A percentile compares a stretch with the other conserved stretches of the same genome.
These are phyloP conservation scores for Podospora bellae-mahoneyi DNA, from an alignment of 495 filamentous ascomycete species.

Conservation along the genomic window DNA sequence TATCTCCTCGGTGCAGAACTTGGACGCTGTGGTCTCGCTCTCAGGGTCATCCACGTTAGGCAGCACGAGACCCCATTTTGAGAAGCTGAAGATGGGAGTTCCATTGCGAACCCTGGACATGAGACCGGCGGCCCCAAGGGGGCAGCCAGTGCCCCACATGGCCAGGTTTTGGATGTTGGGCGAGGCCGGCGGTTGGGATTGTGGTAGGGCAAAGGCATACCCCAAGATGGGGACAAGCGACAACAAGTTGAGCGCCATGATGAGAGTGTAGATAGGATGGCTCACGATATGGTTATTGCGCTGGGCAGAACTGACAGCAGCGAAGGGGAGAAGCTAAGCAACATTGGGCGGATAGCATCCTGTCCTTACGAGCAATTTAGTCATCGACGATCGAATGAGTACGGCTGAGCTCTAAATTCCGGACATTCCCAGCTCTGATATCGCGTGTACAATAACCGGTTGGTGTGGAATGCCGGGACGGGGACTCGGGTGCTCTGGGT, in stretches of 20 bases:
- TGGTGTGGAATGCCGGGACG: not conserved
- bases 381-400: not conserved
- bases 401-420: not conserved
- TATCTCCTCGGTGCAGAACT: slow-evolving; percentile 29
- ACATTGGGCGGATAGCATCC: not conserved
- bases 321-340: not conserved
- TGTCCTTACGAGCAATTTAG: not conserved
- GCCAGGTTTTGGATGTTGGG: slow-evolving; percentile 20
- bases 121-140: slow-evolving; percentile 22
- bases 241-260: not conserved
- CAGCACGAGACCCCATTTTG: slow-evolving; percentile 23
- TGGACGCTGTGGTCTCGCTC: slow-evolving; percentile 9
- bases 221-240: not conserved
- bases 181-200: not conserved
- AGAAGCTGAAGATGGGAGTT: slow-evolving; percentile 25
- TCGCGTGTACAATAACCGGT: not conserved
- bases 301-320: not conserved
- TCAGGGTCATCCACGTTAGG: slow-evolving; percentile 9
- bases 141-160: slow-evolving; percentile 28
- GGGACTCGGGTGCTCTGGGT: not conserved
- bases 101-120: slow-evolving; percentile 15
- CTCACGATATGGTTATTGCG: not conserved
- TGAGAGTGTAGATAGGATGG: not conserved
- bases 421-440: not conserved
- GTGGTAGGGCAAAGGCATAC: not conserved